Conservation (phyloP, 306 rosid species). For the Trifolium pratense region DNA sequence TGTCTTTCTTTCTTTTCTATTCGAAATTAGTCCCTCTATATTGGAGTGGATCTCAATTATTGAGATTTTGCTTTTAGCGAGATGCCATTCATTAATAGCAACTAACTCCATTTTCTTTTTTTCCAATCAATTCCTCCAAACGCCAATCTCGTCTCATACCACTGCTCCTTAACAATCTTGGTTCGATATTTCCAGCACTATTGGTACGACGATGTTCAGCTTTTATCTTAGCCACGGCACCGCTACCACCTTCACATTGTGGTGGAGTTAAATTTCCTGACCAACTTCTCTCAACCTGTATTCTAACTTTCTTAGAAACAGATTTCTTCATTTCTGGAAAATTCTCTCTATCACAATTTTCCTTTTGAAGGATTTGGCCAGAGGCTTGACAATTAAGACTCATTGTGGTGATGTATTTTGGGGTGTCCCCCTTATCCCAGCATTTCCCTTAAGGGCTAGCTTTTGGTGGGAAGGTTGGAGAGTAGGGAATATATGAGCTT, state of each 20-base stretch:
- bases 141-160: constrained; percentile 90
- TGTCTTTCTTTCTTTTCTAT: neutral
- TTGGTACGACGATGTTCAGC: constrained; percentile 47
- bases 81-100: neutral
- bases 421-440: neutral
- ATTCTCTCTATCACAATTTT: constrained; percentile 43
- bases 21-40: neutral
- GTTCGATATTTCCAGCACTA: constrained; percentile 43
- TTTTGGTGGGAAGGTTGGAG: constrained; percentile 18
- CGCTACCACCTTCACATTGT: neutral
- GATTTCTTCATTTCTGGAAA: neutral
- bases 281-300: constrained; percentile 54
- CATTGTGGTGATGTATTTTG: constrained; percentile 40
- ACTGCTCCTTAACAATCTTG: constrained; percentile 63
- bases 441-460: constrained; percentile 15
- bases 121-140: constrained; percentile 56
- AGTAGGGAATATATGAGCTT: neutral
- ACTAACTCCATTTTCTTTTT: constrained; percentile 37
- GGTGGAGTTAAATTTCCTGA: constrained; percentile 55
- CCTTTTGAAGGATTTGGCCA: constrained; percentile 45
- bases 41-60: neutral
- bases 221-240: neutral
- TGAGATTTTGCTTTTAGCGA: neutral
- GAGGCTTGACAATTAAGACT: constrained; percentile 63
- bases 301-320: neutral